phyloP scores from a whole-genome alignment of 768 basidiomycete genomes.

The Amanita jacksonii region DNA sequence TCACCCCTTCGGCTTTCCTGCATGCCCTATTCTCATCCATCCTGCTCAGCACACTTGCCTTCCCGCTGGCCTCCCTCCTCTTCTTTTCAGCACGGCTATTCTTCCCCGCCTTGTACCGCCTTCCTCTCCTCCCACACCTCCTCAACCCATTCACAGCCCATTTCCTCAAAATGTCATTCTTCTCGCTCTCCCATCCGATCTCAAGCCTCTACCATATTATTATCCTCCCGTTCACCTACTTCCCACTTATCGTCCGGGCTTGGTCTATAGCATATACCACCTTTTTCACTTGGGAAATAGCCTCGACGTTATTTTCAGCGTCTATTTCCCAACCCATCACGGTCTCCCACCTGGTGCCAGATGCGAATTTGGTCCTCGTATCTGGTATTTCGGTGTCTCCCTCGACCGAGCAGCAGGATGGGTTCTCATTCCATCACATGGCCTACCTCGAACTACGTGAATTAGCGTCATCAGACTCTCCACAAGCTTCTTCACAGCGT shows the following conservation, averaged over 20 bases:
- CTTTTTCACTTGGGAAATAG: constrained; percentile 51
- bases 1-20: constrained; percentile 15
- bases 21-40: constrained; percentile 27
- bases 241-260: constrained; percentile 34
- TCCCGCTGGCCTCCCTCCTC: constrained; percentile 28
- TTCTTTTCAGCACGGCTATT: constrained; percentile 39
- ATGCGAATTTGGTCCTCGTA: constrained; percentile 47
- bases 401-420: constrained; percentile 21
- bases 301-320: constrained; percentile 50
- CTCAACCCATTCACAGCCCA: constrained; percentile 57
- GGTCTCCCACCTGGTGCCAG: constrained; percentile 34
- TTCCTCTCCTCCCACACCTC: constrained; percentile 41
- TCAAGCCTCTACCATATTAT: constrained; percentile 21
- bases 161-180: constrained; percentile 48
- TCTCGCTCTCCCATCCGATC: too few relatives aligned
- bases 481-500: constrained; percentile 33
- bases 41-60: constrained; percentile 30
- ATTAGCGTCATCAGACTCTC: constrained; percentile 35
- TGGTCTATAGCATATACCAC: constrained; percentile 46
- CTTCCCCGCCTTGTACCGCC: constrained; percentile 41
- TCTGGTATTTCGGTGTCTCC: constrained; percentile 48
- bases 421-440: constrained; percentile 42
- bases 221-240: constrained; percentile 36
- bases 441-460: constrained; percentile 56
- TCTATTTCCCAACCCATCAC: constrained; percentile 47